These are phyloP conservation scores for Plasmodium knowlesi DNA, from an alignment of 169 alveolate species.

Conservation along the genomic window DNA sequence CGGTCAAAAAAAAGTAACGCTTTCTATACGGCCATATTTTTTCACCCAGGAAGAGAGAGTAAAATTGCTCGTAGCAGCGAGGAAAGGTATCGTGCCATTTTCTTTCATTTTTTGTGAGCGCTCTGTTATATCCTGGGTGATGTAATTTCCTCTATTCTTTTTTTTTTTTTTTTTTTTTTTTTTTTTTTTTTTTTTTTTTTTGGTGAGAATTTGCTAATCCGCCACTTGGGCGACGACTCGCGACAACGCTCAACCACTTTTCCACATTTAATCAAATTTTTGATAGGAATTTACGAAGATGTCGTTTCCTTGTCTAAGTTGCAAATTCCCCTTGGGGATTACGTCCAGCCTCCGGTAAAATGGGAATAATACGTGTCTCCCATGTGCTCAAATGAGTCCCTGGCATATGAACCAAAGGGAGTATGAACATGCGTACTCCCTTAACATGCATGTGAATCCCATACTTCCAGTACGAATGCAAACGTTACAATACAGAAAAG, in stretches of 20 bases:
- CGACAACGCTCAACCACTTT: not conserved
- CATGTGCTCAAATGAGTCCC: not conserved
- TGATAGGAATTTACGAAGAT: conserved; percentile 53
- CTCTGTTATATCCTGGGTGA: not conserved
- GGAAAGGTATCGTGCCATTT: conserved; percentile 24
- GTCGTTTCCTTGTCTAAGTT: conserved; percentile 64
- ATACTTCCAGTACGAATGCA: not conserved
- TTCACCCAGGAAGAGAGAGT: conserved; percentile 68
- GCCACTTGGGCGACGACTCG: not conserved
- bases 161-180: conserved; percentile 4
- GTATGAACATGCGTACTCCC: not conserved
- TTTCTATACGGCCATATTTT: not conserved
- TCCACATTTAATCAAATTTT: not conserved
- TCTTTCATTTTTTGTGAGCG: not conserved
- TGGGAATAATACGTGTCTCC: not conserved
- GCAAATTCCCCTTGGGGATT: conserved; percentile 60
- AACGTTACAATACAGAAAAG: not conserved
- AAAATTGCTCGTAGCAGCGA: conserved; percentile 63
- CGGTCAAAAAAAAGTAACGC: conserved; percentile 8
- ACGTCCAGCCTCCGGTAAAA: conserved; percentile 65
- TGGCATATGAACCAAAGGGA: not conserved
- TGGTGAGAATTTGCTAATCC: not conserved
- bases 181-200: not conserved
- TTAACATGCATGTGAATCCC: not conserved
- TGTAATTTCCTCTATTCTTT: not conserved